phyloP scores from a whole-genome alignment of 1,284 basidiomycete genomes.

The Pterulicium gracile region DNA sequence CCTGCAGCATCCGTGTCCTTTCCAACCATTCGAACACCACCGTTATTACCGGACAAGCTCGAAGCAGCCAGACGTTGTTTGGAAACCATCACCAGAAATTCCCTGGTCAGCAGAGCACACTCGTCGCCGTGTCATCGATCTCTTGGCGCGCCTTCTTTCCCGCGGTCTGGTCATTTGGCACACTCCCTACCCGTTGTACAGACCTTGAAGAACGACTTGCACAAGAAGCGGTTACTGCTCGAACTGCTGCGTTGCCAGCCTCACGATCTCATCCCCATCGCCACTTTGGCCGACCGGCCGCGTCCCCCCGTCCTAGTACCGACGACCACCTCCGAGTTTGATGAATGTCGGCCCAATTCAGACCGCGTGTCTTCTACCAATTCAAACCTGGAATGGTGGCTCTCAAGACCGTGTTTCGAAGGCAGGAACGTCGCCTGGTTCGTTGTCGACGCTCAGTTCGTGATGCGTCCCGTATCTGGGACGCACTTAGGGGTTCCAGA shows the following conservation, averaged over 20 bases:
- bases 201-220: constrained; percentile 33
- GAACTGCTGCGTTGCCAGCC: constrained; percentile 25
- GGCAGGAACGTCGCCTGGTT: constrained; percentile 50
- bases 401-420: constrained; percentile 63
- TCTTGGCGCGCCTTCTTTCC: constrained; percentile 37
- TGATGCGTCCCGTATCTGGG: constrained; percentile 31
- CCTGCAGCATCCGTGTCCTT: no score
- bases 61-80: constrained; percentile 3
- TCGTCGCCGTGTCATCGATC: constrained; percentile 42
- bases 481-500: constrained; percentile 53
- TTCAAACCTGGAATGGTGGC: constrained; percentile 54
- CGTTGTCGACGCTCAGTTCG: constrained; percentile 26
- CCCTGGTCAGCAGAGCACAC: constrained; percentile 26
- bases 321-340: not conserved
- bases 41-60: not conserved
- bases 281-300: constrained; percentile 31
- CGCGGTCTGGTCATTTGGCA: constrained; percentile 46
- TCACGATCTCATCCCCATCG: constrained; percentile 34
- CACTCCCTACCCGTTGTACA: constrained; percentile 26
- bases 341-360: constrained; percentile 17
- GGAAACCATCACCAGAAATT: constrained; percentile 26
- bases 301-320: constrained; percentile 17
- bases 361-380: constrained; percentile 33
- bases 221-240: constrained; percentile 38
- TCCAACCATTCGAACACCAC: not conserved